Evolutionary conservation across 2,329 filamentous ascomycete genomes (phyloP), one percentile per base, ranked within the genome.

Genomic region (Ceratocystiopsis brevicomis): DNA sequence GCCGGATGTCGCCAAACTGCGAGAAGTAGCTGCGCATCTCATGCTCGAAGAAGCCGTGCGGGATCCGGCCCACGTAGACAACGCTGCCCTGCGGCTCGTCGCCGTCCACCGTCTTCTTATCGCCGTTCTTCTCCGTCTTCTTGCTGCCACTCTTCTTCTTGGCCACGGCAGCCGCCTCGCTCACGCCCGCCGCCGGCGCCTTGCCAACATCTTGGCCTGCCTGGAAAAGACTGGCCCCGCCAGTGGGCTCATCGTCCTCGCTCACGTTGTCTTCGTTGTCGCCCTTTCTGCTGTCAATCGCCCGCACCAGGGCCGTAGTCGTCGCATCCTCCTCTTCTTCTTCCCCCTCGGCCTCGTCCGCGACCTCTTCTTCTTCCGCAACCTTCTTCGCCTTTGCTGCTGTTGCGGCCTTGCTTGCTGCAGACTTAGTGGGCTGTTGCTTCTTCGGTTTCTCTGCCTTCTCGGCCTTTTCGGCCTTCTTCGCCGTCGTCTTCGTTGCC

Each of bases 1-100:
- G 76, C 42, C 68, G 73, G 53, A 98, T 85, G 14, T 74, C 67
- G 52, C 90, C 90, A 53, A 98, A 98, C 61, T 98, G 90, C 44
- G 77, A 73, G 57, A 96, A 93, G 68, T 96, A 98, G 50, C 78
- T 76, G 53, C 76, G 77, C 81, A 98, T 92, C 64, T 96, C 81
- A 55, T 86, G 75, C 65, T 98, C 90, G 69, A 88, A 96, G 74
- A 98, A 98, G 63, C 90, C 83, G 50, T 62, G 58, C 47, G 54
- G 57, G 30, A 57, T 54, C 21, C 86, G 84, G 57, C 84, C 86
- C 54, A 98, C 70, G 63, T 94, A 96, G 55, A 96, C 70, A 37
- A 90, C 78, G 39, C 87, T 88, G 1, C 82, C 74, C 44, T 45
- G 40, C 39, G 47, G 47, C 19, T 46, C 46, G 15, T 48, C 48